These are phyloP conservation scores for Fistulinella staudtii DNA, from an alignment of 1,284 basidiomycete genomes.

Conservation along the genomic window DNA sequence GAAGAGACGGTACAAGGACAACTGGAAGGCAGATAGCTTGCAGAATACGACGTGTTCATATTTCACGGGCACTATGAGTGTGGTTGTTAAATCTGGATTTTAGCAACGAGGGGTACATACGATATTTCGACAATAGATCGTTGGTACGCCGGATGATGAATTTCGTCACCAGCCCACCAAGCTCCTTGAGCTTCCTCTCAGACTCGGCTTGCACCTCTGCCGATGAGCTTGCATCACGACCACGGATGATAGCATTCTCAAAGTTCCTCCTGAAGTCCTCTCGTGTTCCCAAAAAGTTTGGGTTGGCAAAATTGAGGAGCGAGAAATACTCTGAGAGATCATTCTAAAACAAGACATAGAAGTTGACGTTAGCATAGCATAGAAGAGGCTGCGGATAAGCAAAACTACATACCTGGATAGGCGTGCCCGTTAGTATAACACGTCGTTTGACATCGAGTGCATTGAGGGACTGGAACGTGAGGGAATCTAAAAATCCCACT, in stretches of 20 bases:
- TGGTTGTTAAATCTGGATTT: constrained; percentile 1
- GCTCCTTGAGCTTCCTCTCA: constrained; percentile 91
- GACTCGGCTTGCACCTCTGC: constrained; percentile 80
- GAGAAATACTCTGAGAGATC: constrained; percentile 98
- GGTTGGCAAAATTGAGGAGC: constrained; percentile 94
- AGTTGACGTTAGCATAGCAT: no score
- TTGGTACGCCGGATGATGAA: constrained; percentile 99
- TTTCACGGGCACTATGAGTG: constrained; percentile 85
- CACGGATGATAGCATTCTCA: constrained; percentile 90
- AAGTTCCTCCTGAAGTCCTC: constrained; percentile 96
- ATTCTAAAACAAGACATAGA: constrained; percentile 51
- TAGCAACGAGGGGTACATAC: constrained; percentile 48
- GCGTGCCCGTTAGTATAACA: constrained; percentile 95
- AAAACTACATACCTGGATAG: constrained; percentile 73
- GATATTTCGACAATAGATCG: constrained; percentile 94
- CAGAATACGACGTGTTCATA: constrained; percentile 99
- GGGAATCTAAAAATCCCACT: constrained; percentile 54
- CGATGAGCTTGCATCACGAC: constrained; percentile 88
- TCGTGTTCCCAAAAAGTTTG: constrained; percentile 89
- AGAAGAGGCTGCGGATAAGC: background rate
- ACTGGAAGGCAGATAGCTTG: constrained; percentile 83
- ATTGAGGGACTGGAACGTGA: constrained; percentile 87
- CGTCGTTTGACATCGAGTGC: constrained; percentile 87
- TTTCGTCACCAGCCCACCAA: constrained; percentile 87
- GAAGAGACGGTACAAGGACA: constrained; percentile 88